phyloP scores from a whole-genome alignment of 805 yeast species.

The Kregervanrija fluxuum region DNA sequence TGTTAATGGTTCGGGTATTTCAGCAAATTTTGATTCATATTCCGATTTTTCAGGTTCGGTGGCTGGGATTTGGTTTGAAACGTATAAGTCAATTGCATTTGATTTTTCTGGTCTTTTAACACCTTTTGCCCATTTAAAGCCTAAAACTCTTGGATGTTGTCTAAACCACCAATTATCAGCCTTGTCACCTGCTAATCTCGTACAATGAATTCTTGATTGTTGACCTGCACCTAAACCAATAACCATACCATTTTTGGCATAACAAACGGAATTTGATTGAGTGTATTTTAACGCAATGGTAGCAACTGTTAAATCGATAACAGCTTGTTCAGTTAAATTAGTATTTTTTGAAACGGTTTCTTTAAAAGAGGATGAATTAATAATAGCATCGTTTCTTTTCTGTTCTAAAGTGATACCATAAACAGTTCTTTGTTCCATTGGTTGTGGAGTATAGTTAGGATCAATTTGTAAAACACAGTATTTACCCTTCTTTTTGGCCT shows the following conservation, averaged over 20 bases:
- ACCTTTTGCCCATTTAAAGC: conserved; percentile 96
- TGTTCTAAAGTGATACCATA: conserved; percentile 94
- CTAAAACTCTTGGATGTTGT: conserved; percentile 93
- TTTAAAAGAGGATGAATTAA: conserved; percentile 82
- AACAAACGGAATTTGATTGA: conserved; percentile 97
- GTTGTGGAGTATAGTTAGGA: conserved; percentile 82
- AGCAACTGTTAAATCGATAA: conserved; percentile 91
- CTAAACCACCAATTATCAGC: conserved; percentile 99
- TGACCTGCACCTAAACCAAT: conserved; percentile 99
- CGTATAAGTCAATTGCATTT: conserved; percentile 92
- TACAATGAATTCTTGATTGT: conserved; percentile 98
- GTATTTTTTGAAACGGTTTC: conserved; percentile 88
- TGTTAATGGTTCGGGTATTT: conserved; percentile 77
- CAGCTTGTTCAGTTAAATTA: conserved; percentile 83
- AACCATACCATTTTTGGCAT: conserved; percentile 98
- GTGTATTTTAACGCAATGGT: conserved; percentile 96
- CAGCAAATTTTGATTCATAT: conserved; percentile 82
- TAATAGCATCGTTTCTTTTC: conserved; percentile 96
- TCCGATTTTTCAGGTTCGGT: conserved; percentile 90
- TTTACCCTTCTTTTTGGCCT: conserved; percentile 94
- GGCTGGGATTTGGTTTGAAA: conserved; percentile 84
- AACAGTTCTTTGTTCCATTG: conserved; percentile 85
- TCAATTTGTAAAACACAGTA: conserved; percentile 95
- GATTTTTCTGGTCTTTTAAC: conserved; percentile 98
- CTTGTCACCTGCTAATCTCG: conserved; percentile 98